Evolutionary conservation across 1,284 basidiomycete genomes (phyloP).

Genomic region (Neotropicomus parvogracilis): DNA sequence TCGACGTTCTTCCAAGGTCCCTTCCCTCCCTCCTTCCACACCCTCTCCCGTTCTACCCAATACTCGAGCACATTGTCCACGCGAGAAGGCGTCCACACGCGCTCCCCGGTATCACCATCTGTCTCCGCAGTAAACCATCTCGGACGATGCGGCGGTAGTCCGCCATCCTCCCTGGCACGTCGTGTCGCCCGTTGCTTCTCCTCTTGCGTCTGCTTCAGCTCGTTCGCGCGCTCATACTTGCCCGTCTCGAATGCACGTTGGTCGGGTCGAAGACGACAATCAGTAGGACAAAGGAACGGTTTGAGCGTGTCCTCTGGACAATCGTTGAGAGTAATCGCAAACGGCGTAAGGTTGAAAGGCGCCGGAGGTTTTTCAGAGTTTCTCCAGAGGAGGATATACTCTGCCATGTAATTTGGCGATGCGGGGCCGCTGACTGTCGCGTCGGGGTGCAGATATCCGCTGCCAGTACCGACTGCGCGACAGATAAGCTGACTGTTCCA

Average conservation of each 20-base stretch:
- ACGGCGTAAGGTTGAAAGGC: conserved; percentile 95
- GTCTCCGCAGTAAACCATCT: conserved; percentile 78
- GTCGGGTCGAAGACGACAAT: conserved; percentile 91
- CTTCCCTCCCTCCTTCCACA: conserved; percentile 45
- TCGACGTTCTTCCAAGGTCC: conserved; percentile 69
- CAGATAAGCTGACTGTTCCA: conserved; percentile 97
- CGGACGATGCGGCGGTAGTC: conserved; percentile 70
- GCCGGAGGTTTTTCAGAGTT: conserved; percentile 83
- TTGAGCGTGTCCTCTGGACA: conserved; percentile 66
- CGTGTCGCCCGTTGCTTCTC: conserved; percentile 83
- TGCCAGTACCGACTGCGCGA: conserved; percentile 63
- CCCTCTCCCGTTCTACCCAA: conserved; percentile 76
- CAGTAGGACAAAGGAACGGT: conserved; percentile 83
- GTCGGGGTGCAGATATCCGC: conserved; percentile 75
- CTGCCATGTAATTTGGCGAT: conserved; percentile 49
- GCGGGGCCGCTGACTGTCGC: conserved; percentile 46
- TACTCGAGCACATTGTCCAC: conserved; percentile 65
- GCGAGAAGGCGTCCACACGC: conserved; percentile 75
- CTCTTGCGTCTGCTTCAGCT: conserved; percentile 83
- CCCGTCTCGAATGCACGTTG: conserved; percentile 94
- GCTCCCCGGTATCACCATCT: conserved; percentile 83
- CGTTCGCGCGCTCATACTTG: conserved; percentile 88
- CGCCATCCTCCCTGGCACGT: conserved; percentile 74
- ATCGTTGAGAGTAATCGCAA: conserved; percentile 88
- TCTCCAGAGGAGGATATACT: conserved; percentile 87